Evolutionary conservation across 345 rosid species (phyloP).

Genomic region (Euphorbia peplus): DNA sequence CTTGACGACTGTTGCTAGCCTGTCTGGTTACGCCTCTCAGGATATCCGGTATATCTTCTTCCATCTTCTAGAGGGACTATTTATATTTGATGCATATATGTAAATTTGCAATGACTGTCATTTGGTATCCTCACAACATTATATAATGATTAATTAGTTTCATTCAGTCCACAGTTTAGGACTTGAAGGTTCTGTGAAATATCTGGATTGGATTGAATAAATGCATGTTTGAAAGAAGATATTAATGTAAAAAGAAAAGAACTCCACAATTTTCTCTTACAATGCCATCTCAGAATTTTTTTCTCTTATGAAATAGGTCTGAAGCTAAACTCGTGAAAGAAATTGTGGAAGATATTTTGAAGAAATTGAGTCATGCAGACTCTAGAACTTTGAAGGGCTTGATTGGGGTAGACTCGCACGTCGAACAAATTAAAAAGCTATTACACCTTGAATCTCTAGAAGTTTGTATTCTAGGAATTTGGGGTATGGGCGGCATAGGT

Average conservation of each 20-base stretch:
- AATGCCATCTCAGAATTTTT: not conserved
- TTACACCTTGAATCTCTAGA: not conserved
- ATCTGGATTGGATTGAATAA: not conserved
- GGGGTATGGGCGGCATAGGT: constrained; percentile 4
- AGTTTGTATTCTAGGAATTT: not conserved
- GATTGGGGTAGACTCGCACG: not conserved
- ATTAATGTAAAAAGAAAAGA: not conserved
- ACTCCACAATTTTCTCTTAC: not conserved
- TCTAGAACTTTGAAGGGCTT: not conserved
- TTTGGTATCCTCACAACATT: not conserved
- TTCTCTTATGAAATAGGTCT: not conserved
- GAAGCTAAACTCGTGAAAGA: constrained; percentile 2
- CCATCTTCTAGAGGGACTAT: not conserved
- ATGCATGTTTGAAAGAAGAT: not conserved
- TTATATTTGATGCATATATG: not conserved
- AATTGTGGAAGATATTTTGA: not conserved
- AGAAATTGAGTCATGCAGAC: not conserved
- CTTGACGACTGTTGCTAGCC: not conserved
- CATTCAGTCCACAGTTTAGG: not conserved
- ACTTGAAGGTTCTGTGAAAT: not conserved
- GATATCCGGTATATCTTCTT: not conserved
- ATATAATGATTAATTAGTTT: not conserved
- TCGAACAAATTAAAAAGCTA: not conserved
- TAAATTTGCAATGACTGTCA: not conserved
- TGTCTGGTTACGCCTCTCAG: not conserved